Base-by-base conservation (phyloP, 805 yeast species). In the Diddensiella transvaalensis region DNA sequence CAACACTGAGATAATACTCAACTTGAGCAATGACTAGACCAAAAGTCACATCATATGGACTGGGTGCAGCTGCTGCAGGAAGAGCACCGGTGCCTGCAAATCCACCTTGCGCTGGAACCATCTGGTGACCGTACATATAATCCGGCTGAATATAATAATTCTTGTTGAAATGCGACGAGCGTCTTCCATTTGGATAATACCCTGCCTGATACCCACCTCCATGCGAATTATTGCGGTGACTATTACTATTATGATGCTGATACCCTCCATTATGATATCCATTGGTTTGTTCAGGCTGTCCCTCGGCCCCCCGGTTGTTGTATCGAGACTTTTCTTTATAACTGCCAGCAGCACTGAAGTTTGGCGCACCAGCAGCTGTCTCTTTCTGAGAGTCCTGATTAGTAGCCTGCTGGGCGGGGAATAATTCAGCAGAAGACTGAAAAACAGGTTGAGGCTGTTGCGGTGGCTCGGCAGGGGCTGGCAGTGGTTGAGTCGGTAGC, bases 1-100 rank as follows among this genome's bases (percentile, higher is more conserved):
- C 96, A 44, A 82, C 74, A 24, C 95, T 83, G 70, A 93, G 86
- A 68, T 93, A 93, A 73, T 93, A 93, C 63, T 87, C 93, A 45
- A 91, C 72, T 73, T 90, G 98, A 66, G 64, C 66, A 4, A 77
- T 62, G 26, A 75, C 66, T 32, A 62, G 44, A 30, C 55, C 51
- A 44, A 66, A 35, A 29, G 57, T 45, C 29, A 54, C 54, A 32
- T 52, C 60, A 44, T 47, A 55, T 33, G 53, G 54, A n/a, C 47
- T 46, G 19, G 61, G 50, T 19, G 54, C 40, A 22, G 47, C 45
- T 15, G 36, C 26, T 13, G 42, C 23, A 24, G 26, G 22, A 10
- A 13, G 32, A 10, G 32, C 32, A n/a, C 47, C 43, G 17, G 61
- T 47, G 22, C 54, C 39, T 19, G 47, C 45, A 15, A 26, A 22